Evolutionary conservation across 192 early-diverging fungal genomes (phyloP).

Genomic region (Chytriomyces sp.): DNA sequence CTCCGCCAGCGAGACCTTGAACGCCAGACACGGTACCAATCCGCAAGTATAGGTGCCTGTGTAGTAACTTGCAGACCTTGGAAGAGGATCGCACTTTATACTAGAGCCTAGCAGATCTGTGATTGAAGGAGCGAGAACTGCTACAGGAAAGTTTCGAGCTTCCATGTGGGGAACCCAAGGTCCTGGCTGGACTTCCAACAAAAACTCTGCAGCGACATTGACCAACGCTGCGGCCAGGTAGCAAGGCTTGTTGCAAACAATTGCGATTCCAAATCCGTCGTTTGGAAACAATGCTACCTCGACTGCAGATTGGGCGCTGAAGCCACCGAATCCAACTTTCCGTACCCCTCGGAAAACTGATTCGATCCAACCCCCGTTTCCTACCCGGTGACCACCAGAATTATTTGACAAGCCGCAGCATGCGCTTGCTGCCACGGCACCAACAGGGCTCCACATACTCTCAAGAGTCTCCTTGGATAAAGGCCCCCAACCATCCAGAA

Average conservation of each 20-base stretch:
- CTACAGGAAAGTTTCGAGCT: constrained; percentile 1
- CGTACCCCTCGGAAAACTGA: constrained; percentile 14
- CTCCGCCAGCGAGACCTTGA: constrained; percentile 8
- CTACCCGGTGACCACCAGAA: background rate
- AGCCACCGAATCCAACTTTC: constrained; percentile 23
- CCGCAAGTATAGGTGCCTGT: constrained; percentile 7
- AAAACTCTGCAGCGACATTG: constrained; percentile 31
- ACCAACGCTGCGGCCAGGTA: constrained; percentile 15
- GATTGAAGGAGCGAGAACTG: background rate
- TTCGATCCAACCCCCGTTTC: constrained; percentile 22
- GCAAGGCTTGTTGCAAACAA: background rate
- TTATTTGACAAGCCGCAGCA: background rate
- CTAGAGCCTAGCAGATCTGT: background rate
- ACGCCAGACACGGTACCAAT: constrained; percentile 2
- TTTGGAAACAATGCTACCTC: constrained; percentile 28
- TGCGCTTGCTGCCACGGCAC: background rate
- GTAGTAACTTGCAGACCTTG: constrained; percentile 27
- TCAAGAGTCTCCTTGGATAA: background rate
- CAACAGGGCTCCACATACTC: constrained; percentile 8
- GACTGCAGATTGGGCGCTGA: background rate
- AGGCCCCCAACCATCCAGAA: constrained; percentile 30
- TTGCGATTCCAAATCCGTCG: constrained; percentile 27
- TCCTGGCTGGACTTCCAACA: constrained; percentile 25
- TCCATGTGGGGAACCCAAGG: constrained; percentile 31
- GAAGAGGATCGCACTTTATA: background rate